Evolutionary conservation across 176 grass and related monocot genomes (phyloP), one percentile per base, ranked within the genome.

Genomic region (Luzula sylvatica): DNA sequence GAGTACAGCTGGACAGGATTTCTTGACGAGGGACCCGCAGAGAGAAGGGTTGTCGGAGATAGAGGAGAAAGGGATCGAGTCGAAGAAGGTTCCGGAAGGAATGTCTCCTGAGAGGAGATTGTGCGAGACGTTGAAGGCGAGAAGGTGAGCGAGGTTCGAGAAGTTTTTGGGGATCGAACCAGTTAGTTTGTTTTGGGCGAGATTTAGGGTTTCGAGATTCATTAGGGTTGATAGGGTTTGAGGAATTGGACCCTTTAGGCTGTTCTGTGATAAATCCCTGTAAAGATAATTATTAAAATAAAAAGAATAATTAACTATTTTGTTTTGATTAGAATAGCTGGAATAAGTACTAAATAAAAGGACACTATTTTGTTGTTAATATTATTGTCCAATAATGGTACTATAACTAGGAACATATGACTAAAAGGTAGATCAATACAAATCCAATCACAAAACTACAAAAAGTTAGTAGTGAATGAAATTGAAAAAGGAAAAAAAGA

Each of bases 261-360:
- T 78, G 75, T 98, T 98, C 26, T 75, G 66, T 26, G 93, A 98
- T 35, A 98, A 73, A 60, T 98, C 93, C 82, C 93, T 98, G 86
- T 23, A 65, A 20, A 24, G 15, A 2, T 17, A 46, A 48, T 11
- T 47, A 64, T 12, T 26, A 18, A 23, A 65, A 50, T 4, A 50
- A 20, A 67, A 43, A 14, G 15, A 4, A 54, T 67, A 26, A 43
- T 23, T 3, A 51, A 55, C 11, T 53, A 9, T 13, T 53, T 40
- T 18, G 23, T 35, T 9, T 32, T 28, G 4, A 35, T 28, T 55
- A 42, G n/a, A n/a, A n/a, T n/a, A 64, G 60, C 42, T 64, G 60
- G 24, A 50, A 23, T 14, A 47, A 20, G 23, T 11, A 15, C 41
- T 39, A 59, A 41, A 15, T 42, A 41, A 59, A n/a, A n/a, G n/a